Evolutionary conservation across 2,329 filamentous ascomycete genomes (phyloP).

Genomic region (Pseudogymnoascus sp.): DNA sequence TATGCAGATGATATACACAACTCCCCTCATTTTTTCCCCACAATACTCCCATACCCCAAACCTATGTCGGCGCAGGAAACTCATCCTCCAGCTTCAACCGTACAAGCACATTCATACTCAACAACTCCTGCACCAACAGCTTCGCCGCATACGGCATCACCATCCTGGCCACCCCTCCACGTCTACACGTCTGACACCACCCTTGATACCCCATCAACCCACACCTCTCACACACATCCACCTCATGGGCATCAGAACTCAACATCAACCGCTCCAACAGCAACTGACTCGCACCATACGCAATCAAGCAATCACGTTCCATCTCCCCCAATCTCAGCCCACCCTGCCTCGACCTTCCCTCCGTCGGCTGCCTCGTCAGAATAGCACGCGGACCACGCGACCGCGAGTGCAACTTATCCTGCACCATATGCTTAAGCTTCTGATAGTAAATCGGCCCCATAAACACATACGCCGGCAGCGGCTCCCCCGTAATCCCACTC

Average conservation of each 20-base stretch:
- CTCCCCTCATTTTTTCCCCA: neutral
- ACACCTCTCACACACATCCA: constrained; percentile 90
- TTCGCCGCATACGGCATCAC: constrained; percentile 97
- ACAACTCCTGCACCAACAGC: constrained; percentile 86
- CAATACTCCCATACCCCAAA: neutral
- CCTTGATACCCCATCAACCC: constrained; percentile 93
- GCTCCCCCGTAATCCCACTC: constrained; percentile 88
- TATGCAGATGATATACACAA: constrained; percentile 6
- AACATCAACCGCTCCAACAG: constrained; percentile 92
- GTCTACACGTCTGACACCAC: constrained; percentile 89
- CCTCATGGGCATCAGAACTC: constrained; percentile 78
- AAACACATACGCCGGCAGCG: constrained; percentile 92
- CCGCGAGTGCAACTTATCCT: constrained; percentile 98
- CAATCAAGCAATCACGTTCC: constrained; percentile 97
- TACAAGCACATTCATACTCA: constrained; percentile 98
- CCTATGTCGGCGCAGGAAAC: constrained; percentile 49
- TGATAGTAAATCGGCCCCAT: constrained; percentile 99
- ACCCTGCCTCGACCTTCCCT: constrained; percentile 87
- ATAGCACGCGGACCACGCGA: constrained; percentile 84
- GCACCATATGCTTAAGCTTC: constrained; percentile 99
- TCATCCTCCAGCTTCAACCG: constrained; percentile 85
- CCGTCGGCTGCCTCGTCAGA: constrained; percentile 88
- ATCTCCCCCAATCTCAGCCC: constrained; percentile 93
- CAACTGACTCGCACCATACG: constrained; percentile 89
- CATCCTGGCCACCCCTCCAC: constrained; percentile 70